Base-by-base conservation (phyloP, 176 grass and related monocot genomes). In the Eremochloa ophiuroides region DNA sequence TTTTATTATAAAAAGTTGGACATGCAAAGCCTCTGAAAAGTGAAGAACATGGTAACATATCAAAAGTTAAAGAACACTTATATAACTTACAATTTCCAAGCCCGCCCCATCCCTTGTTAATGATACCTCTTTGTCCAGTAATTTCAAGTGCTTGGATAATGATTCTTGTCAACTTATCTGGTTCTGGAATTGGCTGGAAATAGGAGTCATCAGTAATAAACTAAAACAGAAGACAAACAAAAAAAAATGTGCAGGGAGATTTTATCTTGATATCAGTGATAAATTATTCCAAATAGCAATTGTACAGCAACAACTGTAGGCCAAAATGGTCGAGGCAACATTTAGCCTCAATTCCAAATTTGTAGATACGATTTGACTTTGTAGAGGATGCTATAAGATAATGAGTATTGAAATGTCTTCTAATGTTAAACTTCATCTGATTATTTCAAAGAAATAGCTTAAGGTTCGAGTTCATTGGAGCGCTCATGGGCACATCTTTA, bases 21-120 rank as follows among this genome's bases (percentile, higher is more conserved):
- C 50, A 26, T 76, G 16, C 40, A 64, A 60, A 84, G 73, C 43
- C 4, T 16, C 8, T 84, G 26, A 58, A 58, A 58, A 34, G 25
- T 67, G 50, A 69, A 30, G 26, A 37, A 7, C 46, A 29, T 22
- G 35, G 10, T 56, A 65, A 77, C 71, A 76, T 58, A 33, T 34
- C 43, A 82, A 58, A 38, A 31, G n/a, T 10, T 79, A 25, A 56
- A 48, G 42, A 68, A 51, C 40, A 18, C 80, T 5, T 31, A 88
- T 31, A 88, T 35, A 12, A 39, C 64, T 85, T 88, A 91, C 85
- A 82, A 31, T 82, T 88, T 43, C 89, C 89, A 79, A 88, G 89
- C 5, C 89, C 89, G 43, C 85, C 89, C 89, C 85, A 91, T 2
- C 89, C 85, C 40, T 91, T 88, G 68, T 91, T 88, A 74, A 88